A percentile compares a stretch with the other conserved stretches of the same genome.
These are phyloP conservation scores for Batkoa obscura DNA, from an alignment of 371 early-diverging fungal genomes.

Conservation along the genomic window DNA sequence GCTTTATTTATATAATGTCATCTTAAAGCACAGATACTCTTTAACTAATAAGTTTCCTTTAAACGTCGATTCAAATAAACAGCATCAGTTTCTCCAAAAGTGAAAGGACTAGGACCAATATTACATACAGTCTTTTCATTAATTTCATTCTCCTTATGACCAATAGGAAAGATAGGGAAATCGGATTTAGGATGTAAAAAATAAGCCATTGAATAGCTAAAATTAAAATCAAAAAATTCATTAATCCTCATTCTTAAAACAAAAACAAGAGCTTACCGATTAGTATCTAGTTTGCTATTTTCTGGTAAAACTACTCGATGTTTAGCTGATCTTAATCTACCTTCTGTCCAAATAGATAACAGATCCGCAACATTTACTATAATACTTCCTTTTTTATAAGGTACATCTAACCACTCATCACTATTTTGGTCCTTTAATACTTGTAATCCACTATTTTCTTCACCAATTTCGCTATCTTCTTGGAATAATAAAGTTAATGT, in stretches of 20 bases:
- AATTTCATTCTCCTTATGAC: not conserved
- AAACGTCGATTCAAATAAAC: not conserved
- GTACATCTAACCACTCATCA: conserved; percentile 21
- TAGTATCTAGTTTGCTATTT: too few species aligned
- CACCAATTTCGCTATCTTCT: not conserved
- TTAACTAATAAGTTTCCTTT: not conserved
- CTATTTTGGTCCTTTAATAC: not conserved
- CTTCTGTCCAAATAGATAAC: conserved; percentile 23
- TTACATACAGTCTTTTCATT: not conserved
- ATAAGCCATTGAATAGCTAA: not conserved
- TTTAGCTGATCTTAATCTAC: conserved; percentile 22
- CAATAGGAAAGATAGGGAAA: not conserved
- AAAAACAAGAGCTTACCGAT: too few species aligned
- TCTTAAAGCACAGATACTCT: too few species aligned
- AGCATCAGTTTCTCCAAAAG: not conserved
- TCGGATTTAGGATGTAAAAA: not conserved
- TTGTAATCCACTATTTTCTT: not conserved
- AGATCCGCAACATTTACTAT: conserved; percentile 38
- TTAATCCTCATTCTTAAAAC: too few species aligned
- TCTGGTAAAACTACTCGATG: conserved; percentile 22
- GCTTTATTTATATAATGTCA: too few species aligned
- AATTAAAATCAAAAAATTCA: too few species aligned
- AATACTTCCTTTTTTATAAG: conserved; percentile 16
- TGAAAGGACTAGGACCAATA: not conserved
- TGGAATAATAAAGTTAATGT: not conserved